These are phyloP conservation scores for Podospora anserina DNA, from an alignment of 495 filamentous ascomycete genomes.

Conservation along the genomic window DNA sequence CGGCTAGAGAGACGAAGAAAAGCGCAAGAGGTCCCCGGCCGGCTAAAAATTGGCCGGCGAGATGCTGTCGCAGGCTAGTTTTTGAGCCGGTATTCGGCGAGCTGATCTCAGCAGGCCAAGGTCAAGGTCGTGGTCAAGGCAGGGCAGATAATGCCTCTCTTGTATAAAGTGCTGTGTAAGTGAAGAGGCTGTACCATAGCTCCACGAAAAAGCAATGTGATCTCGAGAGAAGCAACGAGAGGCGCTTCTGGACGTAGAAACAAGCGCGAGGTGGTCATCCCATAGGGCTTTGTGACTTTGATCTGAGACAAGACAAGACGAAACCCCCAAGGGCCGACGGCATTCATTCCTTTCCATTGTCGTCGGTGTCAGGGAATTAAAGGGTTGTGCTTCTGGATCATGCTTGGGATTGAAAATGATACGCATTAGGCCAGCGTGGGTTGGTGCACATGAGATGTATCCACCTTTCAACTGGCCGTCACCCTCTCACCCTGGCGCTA, in stretches of 20 bases:
- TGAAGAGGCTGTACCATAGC: no score
- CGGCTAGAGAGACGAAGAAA: neutral
- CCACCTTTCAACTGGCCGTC: neutral
- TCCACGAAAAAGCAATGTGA: neutral
- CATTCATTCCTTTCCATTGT: neutral
- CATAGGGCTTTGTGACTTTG: neutral
- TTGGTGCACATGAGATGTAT: neutral
- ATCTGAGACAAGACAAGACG: conserved; percentile 3
- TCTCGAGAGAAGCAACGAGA: neutral
- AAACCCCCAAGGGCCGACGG: neutral
- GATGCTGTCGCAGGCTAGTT: neutral
- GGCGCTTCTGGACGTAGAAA: neutral
- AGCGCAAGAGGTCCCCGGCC: neutral
- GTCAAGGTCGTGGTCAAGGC: no score
- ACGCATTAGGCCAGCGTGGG: conserved; percentile 4
- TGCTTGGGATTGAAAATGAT: conserved; percentile 2
- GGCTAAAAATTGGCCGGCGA: neutral
- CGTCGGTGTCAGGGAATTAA: conserved; percentile 11
- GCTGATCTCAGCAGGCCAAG: no score
- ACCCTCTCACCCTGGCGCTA: conserved; percentile 9
- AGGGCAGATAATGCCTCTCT: neutral
- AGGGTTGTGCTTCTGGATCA: conserved; percentile 6
- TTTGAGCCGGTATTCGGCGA: neutral
- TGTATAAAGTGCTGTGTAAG: neutral
- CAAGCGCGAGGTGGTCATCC: neutral